Evolutionary conservation across 2,329 filamentous ascomycete genomes (phyloP).

Genomic region (Westerdykella aurantiaca): DNA sequence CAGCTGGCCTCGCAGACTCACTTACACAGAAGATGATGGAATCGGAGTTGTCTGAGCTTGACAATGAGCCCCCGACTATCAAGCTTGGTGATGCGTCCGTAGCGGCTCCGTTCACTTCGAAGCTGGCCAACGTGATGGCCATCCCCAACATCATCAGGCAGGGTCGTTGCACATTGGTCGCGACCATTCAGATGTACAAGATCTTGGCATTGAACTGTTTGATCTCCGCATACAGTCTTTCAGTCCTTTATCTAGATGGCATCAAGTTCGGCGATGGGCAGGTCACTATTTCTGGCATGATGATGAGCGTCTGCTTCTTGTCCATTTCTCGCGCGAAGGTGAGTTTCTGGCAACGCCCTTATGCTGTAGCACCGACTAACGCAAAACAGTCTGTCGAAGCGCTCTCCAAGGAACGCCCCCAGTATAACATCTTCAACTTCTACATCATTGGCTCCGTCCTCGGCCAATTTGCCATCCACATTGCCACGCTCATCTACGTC

Average conservation of each 20-base stretch:
- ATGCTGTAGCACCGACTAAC: slow-evolving; percentile 20
- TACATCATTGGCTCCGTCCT: slow-evolving; percentile 98
- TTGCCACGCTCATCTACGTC: slow-evolving; percentile 88
- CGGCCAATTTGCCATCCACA: slow-evolving; percentile 94
- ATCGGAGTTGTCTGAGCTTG: slow-evolving; percentile 64
- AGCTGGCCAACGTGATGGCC: slow-evolving; percentile 92
- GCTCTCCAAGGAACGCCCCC: slow-evolving; percentile 91
- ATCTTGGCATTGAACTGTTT: slow-evolving; percentile 96
- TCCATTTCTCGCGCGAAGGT: slow-evolving; percentile 94
- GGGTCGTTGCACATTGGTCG: slow-evolving; percentile 92
- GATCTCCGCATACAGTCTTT: slow-evolving; percentile 95
- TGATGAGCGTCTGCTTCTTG: slow-evolving; percentile 99
- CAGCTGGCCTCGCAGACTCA: slow-evolving; percentile 76
- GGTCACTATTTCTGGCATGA: slow-evolving; percentile 97
- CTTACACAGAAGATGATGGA: slow-evolving; percentile 86
- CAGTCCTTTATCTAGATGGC: slow-evolving; percentile 91
- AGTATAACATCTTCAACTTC: slow-evolving; percentile 97
- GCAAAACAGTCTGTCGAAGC: slow-evolving; percentile 69
- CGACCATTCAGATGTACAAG: slow-evolving; percentile 99
- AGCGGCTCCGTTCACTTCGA: slow-evolving; percentile 94
- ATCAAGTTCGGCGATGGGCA: slow-evolving; percentile 99
- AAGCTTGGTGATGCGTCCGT: slow-evolving; percentile 97
- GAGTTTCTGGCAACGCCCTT: slow-evolving; percentile 17
- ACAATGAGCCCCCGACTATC: slow-evolving; percentile 87
- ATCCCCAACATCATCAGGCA: slow-evolving; percentile 98